Conservation (phyloP, 2,329 filamentous ascomycete species). For the Colletotrichum sp. region DNA sequence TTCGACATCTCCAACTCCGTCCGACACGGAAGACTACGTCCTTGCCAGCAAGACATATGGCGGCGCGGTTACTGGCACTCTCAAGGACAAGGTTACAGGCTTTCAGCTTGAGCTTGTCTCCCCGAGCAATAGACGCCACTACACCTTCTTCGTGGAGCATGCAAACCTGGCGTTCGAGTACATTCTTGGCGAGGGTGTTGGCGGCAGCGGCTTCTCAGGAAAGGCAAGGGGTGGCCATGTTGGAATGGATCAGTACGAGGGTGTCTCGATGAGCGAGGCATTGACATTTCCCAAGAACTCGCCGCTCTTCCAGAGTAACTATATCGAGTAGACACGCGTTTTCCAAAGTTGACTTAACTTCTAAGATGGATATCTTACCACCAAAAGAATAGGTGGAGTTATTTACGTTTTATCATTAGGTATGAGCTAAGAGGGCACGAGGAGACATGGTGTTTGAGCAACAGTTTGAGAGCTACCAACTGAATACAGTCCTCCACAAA, state of each 20-base stretch:
- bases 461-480: too few species aligned
- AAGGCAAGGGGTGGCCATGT: conserved; percentile 11
- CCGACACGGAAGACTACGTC: background rate
- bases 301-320: conserved; percentile 19
- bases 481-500: too few species aligned
- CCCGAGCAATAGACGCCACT: background rate
- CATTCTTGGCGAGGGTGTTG: conserved; percentile 21
- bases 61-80: conserved; percentile 17
- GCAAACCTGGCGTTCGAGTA: background rate
- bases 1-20: background rate
- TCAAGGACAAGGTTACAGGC: conserved; percentile 6
- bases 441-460: too few species aligned
- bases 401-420: background rate
- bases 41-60: conserved; percentile 20
- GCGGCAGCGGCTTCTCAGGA: conserved; percentile 17
- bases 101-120: background rate
- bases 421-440: background rate
- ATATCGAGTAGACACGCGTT: background rate
- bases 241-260: conserved; percentile 12
- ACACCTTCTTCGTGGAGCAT: background rate
- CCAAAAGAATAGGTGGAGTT: background rate
- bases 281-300: conserved; percentile 24
- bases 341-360: fast-evolving
- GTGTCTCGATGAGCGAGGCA: conserved; percentile 18
- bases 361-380: background rate